Evolutionary conservation across 305 asterid species (phyloP).

Genomic region (Fraxinus latifolia): DNA sequence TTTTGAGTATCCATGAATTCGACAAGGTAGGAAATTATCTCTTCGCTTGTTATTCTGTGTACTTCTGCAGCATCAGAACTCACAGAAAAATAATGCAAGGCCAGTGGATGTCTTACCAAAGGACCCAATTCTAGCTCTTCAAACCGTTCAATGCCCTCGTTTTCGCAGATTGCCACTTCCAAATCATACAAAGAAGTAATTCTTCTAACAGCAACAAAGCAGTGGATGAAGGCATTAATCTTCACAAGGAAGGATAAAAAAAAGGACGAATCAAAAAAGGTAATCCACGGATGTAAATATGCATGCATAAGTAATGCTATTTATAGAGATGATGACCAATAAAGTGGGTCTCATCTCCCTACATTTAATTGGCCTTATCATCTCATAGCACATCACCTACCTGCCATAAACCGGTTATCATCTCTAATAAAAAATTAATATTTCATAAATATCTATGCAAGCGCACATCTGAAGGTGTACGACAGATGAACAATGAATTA

Average conservation of each 20-base stretch:
- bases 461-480: neutral
- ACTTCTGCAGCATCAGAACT: slow-evolving; percentile 54
- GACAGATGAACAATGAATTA: neutral
- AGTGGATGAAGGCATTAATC: slow-evolving; percentile 85
- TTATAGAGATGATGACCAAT: neutral
- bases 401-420: neutral
- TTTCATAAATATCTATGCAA: neutral
- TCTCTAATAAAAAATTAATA: neutral
- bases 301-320: neutral
- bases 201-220: slow-evolving; percentile 82
- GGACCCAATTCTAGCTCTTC: slow-evolving; percentile 95
- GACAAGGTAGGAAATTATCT: slow-evolving; percentile 57
- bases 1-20: slow-evolving; percentile 52
- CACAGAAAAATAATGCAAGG: slow-evolving; percentile 64
- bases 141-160: slow-evolving; percentile 65
- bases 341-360: neutral
- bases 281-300: neutral
- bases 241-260: slow-evolving; percentile 23
- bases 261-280: neutral
- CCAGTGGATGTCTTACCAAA: slow-evolving; percentile 73
- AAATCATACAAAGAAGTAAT: slow-evolving; percentile 74
- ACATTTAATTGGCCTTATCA: neutral
- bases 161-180: slow-evolving; percentile 76
- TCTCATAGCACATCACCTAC: neutral
- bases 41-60: slow-evolving; percentile 61